Percentiles rank a stretch among this genome's conserved stretches.
These are phyloP conservation scores for Coemansia sp. DNA, from an alignment of 371 early-diverging fungal species.

Conservation along the genomic window DNA sequence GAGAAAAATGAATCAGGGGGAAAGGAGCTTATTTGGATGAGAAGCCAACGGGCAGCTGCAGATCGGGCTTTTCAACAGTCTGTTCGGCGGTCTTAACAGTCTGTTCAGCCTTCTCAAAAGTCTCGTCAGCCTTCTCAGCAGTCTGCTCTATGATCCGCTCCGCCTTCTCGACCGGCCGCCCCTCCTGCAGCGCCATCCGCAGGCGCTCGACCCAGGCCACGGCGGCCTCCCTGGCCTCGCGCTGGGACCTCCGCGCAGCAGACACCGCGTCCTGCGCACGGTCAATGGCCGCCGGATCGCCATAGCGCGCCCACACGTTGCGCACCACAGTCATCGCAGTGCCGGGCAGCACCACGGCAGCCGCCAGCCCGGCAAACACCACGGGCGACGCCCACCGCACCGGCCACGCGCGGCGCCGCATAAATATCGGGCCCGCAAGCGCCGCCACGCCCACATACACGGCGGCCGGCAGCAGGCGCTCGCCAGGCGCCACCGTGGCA, in stretches of 20 bases:
- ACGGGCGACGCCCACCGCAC: conserved; percentile 44
- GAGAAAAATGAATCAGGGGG: too few species aligned
- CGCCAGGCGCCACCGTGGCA: conserved; percentile 37
- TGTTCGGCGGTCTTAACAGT: neutral
- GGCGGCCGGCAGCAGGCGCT: conserved; percentile 39
- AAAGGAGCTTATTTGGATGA: neutral
- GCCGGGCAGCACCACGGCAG: conserved; percentile 40
- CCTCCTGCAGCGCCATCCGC: conserved; percentile 40
- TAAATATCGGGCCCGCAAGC: conserved; percentile 50
- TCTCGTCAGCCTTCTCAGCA: neutral
- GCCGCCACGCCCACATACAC: conserved; percentile 47
- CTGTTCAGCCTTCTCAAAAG: neutral
- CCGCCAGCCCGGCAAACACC: conserved; percentile 32
- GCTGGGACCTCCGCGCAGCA: conserved; percentile 2
- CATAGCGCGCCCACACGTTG: conserved; percentile 42
- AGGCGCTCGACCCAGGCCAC: conserved; percentile 28
- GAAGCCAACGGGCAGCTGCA: conserved; percentile 5
- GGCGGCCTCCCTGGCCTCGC: neutral
- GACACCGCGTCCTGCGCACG: conserved; percentile 1
- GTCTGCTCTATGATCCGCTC: neutral
- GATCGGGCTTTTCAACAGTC: neutral
- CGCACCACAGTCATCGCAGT: conserved; percentile 30
- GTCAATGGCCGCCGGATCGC: conserved; percentile 37
- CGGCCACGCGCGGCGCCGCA: conserved; percentile 30
- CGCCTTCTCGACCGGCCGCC: conserved; percentile 1